Conservation (phyloP, 2,329 filamentous ascomycete species). For the Apiospora aurea region DNA sequence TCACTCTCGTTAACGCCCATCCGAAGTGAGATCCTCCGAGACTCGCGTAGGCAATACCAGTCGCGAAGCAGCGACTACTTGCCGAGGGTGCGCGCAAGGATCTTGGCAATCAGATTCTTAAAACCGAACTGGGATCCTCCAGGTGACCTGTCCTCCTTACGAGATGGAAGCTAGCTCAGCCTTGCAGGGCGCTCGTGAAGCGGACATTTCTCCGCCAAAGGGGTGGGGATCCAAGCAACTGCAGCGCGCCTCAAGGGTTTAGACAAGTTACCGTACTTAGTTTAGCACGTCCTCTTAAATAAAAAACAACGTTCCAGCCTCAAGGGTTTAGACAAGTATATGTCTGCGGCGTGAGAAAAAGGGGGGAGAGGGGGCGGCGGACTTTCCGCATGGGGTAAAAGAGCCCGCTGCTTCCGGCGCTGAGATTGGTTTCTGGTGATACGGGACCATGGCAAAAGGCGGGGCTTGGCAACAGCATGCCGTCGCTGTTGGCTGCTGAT, state of each 20-base stretch:
- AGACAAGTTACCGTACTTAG: too few relatives aligned
- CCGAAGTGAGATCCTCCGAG: background rate
- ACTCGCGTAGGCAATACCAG: background rate
- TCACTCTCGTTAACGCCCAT: background rate
- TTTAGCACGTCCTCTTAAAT: too few relatives aligned
- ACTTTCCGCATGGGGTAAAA: background rate
- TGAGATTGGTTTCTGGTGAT: background rate
- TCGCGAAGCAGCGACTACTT: background rate
- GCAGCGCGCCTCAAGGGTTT: too few relatives aligned
- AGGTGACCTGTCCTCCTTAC: background rate
- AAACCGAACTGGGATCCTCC: background rate
- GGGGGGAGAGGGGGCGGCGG: too few relatives aligned
- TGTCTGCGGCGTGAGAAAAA: too few relatives aligned
- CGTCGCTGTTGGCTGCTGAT: background rate
- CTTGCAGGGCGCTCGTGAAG: background rate
- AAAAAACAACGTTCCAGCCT: too few relatives aligned
- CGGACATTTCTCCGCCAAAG: background rate
- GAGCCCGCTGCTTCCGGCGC: background rate
- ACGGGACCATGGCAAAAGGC: background rate
- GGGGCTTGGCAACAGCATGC: background rate
- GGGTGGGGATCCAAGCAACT: too few relatives aligned
- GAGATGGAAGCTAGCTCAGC: constrained; percentile 3
- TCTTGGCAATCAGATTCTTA: background rate
- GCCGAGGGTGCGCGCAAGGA: background rate
- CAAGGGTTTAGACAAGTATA: too few relatives aligned